Base-by-base conservation (phyloP, 2,329 filamentous ascomycete genomes). In the Lasiodiplodia citricola region DNA sequence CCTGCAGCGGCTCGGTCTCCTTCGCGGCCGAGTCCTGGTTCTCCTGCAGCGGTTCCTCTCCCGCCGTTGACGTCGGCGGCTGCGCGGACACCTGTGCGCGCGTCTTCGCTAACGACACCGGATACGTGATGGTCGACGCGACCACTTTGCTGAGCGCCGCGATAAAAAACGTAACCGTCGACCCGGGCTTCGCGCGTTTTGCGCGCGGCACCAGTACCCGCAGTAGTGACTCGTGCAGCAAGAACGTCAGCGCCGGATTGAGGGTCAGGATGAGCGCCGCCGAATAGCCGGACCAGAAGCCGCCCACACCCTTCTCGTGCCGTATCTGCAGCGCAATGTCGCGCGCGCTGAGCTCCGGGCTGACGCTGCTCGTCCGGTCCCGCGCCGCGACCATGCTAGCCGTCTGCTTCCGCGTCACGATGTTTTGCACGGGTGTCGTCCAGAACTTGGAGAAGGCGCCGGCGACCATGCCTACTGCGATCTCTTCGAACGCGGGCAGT, bases 221-320 rank as follows among this genome's bases (percentile, higher is more conserved):
- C 72, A 91, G 90, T 23, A 96, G 82, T 8, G 90, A 81, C 73
- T 93, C 90, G 75, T 96, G 92, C 37, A 97, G 83, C 73, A 95
- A 90, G 77, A 97, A 94, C 0, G 94, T 97, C 71, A 97, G 86
- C 72, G 91, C 91, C 1, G 94, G 94, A 74, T 97, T 97, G 35
- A 97, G 83, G 0, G 94, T 94, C 63, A 97, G 81, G 50, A 97
- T 85, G 69, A 97, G 79, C 25, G 87, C 90, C 2, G 93, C 93
- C 23, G 91, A 92, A 78, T 97, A 97, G 0, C 94, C 94, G 0
- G 93, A 91, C 94, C 94, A 97, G 74, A 97, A 91, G 2, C 93
- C 93, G 55, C 83, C 76, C 11, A 94, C 70, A 0, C 94, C 93
- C 73, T 91, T 91, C 76, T 95, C 91, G 1, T 82, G 75, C 51